A percentile compares a stretch with the other conserved stretches of the same genome.
Conservation (phyloP, 148 eudicot genomes). For the Rhododendron ferrugineum region DNA sequence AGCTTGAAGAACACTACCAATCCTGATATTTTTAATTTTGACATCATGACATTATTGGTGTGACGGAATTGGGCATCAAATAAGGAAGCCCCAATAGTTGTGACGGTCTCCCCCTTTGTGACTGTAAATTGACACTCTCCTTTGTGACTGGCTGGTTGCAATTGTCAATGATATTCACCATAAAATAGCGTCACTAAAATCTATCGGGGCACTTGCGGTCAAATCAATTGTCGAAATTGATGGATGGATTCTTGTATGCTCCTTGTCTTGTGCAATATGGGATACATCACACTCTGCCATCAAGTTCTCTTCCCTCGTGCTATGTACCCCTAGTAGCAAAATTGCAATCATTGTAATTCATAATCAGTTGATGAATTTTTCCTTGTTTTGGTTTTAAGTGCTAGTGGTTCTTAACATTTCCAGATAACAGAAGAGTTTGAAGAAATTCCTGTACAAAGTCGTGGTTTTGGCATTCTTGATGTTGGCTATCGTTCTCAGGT, state of each 20-base stretch:
- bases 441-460: constrained; percentile 93
- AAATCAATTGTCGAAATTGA: neutral
- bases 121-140: neutral
- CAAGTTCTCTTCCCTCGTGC: neutral
- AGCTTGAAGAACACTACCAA: neutral
- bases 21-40: neutral
- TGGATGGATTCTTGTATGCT: neutral
- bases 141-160: neutral
- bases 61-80: neutral
- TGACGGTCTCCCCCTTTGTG: neutral
- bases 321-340: neutral
- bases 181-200: neutral
- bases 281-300: neutral
- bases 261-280: neutral
- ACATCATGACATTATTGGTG: neutral
- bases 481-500: constrained; percentile 94
- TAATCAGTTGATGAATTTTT: neutral
- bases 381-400: constrained; percentile 4
- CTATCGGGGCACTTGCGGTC: neutral
- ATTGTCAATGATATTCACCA: neutral
- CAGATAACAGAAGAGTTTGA: constrained; percentile 93
- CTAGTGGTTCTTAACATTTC: constrained; percentile 9
- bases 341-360: neutral
- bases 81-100: neutral
- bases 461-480: constrained; percentile 98